These are phyloP conservation scores for Colletotrichum theobromicola DNA, from an alignment of 2,329 filamentous ascomycete species.

Conservation along the genomic window DNA sequence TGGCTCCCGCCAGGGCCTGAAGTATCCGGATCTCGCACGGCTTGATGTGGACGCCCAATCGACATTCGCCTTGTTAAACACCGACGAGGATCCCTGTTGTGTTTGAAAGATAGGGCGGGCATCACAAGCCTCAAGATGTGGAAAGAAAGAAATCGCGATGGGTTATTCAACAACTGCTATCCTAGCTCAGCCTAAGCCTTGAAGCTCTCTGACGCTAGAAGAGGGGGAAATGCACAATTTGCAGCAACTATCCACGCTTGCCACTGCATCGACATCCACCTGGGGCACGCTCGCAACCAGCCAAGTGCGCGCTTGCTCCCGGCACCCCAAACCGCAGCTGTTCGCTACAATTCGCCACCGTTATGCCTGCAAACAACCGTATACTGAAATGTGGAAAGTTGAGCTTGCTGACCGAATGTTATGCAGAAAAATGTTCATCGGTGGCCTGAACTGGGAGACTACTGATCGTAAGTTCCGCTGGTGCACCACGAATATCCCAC, in stretches of 20 bases:
- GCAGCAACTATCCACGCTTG: background rate
- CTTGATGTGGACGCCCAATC: background rate
- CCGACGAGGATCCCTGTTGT: background rate
- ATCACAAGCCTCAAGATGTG: background rate
- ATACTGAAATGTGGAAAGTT: background rate
- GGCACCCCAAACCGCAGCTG: background rate
- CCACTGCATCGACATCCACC: background rate
- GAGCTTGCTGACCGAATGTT: background rate
- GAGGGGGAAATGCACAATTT: background rate
- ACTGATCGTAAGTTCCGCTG: slow-evolving; percentile 79
- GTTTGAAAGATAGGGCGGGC: background rate
- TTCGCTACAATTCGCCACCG: background rate
- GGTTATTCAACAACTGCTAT: background rate
- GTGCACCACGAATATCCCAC: background rate
- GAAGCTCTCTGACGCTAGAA: background rate
- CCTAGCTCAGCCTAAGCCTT: background rate
- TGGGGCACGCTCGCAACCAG: background rate
- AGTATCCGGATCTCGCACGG: background rate
- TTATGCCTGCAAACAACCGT: background rate
- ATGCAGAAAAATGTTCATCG: slow-evolving; percentile 98
- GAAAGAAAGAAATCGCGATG: background rate
- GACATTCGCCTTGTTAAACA: background rate
- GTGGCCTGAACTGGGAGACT: slow-evolving; percentile 98
- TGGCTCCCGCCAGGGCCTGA: background rate
- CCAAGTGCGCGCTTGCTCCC: background rate